Evolutionary conservation across 2,329 filamentous ascomycete genomes (phyloP), one percentile per base, ranked within the genome.

Genomic region (Hirsutella thompsonii): DNA sequence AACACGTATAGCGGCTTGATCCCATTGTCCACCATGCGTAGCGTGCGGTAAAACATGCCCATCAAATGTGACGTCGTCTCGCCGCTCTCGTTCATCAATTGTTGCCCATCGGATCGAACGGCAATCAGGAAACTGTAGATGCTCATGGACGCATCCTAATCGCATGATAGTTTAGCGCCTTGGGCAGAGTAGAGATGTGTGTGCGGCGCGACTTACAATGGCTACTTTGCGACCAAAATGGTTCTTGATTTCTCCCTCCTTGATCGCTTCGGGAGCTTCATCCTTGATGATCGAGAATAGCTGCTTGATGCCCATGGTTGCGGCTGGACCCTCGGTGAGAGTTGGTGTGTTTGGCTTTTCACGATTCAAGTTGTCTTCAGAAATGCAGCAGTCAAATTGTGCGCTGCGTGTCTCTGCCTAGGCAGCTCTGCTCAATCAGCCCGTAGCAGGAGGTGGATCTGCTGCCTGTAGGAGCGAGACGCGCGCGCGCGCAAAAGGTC

Each of bases 1-100:
- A 98, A 98, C 43, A 98, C 90, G 62, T 94, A 98, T 50, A 98
- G 76, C 1, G 92, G 92, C 60, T 98, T 98, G 68, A 98, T 96
- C 43, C 92, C 92, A 54, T 95, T 96, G 65, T 98, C 92, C 55
- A 96, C 86, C 68, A 98, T 96, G 53, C 92, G 88, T 6, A 98
- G 74, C 2, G 92, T 98, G 53, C 92, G 89, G 70, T 98, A 98
- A 70, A 98, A 98, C 80, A 98, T 90, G 56, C 92, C 92, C 89
- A 98, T 96, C 14, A 98, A 69, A 61, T 98, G 92, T 16, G 92
- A 98, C 1, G 92, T 98, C 2, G 92, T 98, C 62, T 96, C 88
- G 55, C 92, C 92, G 40, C 81, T 82, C 55, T 98, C 92, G 62
- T 82, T 93, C 74, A 81, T 96, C 53, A 98, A 81, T 64, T 95